These are phyloP conservation scores for Neurospora hispaniola DNA, from an alignment of 495 filamentous ascomycete species.

Conservation along the genomic window DNA sequence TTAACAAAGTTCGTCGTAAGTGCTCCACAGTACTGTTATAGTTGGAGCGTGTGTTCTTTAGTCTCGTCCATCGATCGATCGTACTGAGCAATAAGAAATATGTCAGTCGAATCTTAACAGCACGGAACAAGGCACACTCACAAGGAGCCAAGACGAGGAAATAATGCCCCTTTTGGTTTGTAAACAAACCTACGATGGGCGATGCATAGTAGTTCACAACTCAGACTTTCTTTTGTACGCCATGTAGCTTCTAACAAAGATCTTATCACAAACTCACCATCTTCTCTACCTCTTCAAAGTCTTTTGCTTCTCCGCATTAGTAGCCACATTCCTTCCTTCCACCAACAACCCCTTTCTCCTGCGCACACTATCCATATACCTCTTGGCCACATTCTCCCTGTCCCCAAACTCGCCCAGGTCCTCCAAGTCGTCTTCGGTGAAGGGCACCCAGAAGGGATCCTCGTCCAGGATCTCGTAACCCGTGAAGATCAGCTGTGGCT, in stretches of 20 bases:
- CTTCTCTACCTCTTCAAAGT: conserved; percentile 74
- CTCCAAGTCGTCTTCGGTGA: conserved; percentile 93
- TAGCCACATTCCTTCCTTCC: conserved; percentile 57
- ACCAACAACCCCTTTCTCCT: conserved; percentile 78
- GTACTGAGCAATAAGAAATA: background rate
- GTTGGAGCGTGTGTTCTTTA: background rate
- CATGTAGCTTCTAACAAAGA: background rate
- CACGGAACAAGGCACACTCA: background rate
- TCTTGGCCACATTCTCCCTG: conserved; percentile 87
- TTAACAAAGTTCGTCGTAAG: background rate
- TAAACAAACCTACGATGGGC: background rate
- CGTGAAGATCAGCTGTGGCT: conserved; percentile 84
- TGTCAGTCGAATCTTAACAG: no score
- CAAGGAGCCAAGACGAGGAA: background rate
- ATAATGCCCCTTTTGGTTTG: background rate
- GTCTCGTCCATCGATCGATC: background rate
- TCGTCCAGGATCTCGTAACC: conserved; percentile 85
- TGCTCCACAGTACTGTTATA: no score
- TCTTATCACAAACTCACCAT: background rate
- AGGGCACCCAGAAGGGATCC: conserved; percentile 96
- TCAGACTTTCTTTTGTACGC: background rate
- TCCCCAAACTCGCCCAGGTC: conserved; percentile 91
- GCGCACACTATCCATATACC: conserved; percentile 86
- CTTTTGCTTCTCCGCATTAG: conserved; percentile 96
- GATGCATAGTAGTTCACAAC: background rate